A percentile compares a stretch with the other conserved stretches of the same genome.
These are phyloP conservation scores for Scedosporium apiospermum DNA, from an alignment of 2,329 filamentous ascomycete genomes.

Conservation along the genomic window DNA sequence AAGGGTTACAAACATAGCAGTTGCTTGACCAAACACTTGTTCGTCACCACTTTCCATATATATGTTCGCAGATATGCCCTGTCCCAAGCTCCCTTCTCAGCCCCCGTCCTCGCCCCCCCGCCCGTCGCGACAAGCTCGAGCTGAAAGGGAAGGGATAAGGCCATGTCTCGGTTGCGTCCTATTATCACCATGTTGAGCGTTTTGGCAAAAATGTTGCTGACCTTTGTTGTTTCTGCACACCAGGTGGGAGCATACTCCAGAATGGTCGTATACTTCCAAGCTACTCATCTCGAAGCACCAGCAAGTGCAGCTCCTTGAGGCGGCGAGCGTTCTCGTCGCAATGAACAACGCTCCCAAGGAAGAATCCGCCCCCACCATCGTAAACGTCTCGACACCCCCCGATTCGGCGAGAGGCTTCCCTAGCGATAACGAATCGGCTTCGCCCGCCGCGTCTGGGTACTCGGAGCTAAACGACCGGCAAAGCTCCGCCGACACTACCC, in stretches of 20 bases:
- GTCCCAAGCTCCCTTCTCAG: conserved; percentile 7
- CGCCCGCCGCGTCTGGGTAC: conserved; percentile 70
- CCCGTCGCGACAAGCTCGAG: conserved; percentile 11
- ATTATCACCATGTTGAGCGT: not conserved
- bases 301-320: conserved; percentile 94
- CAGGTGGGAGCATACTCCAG: conserved; percentile 99
- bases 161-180: not conserved
- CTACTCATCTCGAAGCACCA: conserved; percentile 98
- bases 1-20: conserved; percentile 99
- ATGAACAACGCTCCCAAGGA: conserved; percentile 54
- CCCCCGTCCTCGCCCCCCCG: conserved; percentile 17
- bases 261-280: conserved; percentile 96
- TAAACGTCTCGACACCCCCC: conserved; percentile 51
- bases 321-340: conserved; percentile 86
- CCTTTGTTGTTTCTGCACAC: not conserved
- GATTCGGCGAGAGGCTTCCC: conserved; percentile 58
- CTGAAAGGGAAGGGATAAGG: not conserved
- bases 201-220: not conserved
- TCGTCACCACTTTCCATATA: conserved; percentile 50
- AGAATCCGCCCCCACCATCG: conserved; percentile 21
- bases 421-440: conserved; percentile 75
- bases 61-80: conserved; percentile 12
- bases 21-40: conserved; percentile 99
- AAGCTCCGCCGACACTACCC: conserved; percentile 88
- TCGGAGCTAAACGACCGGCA: conserved; percentile 68